Conservation (phyloP, 2,329 filamentous ascomycete genomes). For the Ceratocystis alfenasii region DNA sequence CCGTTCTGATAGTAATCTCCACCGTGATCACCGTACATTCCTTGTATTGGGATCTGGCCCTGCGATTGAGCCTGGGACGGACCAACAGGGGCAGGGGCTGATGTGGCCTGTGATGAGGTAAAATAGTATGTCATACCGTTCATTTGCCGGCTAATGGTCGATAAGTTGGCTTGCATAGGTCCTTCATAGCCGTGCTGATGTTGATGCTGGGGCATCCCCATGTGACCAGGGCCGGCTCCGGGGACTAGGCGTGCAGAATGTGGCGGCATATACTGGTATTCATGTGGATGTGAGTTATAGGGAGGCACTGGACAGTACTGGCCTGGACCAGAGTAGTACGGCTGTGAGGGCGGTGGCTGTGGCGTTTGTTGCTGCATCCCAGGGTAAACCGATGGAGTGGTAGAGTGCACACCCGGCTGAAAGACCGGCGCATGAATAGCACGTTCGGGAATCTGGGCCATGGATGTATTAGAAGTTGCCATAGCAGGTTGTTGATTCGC, state of each 20-base stretch:
- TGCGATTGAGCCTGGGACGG: not conserved
- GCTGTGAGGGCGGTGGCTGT: not conserved
- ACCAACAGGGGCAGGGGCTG: not conserved
- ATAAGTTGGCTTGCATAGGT: not conserved
- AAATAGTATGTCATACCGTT: conserved; percentile 97
- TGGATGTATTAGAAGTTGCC: conserved; percentile 30
- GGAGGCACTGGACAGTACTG: not conserved
- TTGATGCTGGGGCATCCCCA: not conserved
- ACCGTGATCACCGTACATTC: conserved; percentile 4
- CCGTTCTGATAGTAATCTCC: conserved; percentile 5
- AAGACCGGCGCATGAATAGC: conserved; percentile 85
- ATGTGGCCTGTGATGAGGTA: conserved; percentile 7
- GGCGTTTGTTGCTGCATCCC: conserved; percentile 35
- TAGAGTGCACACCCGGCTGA: conserved; percentile 43
- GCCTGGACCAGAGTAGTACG: not conserved
- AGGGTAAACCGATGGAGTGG: conserved; percentile 41
- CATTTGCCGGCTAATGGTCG: conserved; percentile 62
- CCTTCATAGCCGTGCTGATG: conserved; percentile 4
- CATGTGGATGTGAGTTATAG: conserved; percentile 27
- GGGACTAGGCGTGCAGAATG: conserved; percentile 26
- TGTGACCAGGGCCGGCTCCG: conserved; percentile 32
- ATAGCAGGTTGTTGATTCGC: not conserved
- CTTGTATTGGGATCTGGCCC: not conserved
- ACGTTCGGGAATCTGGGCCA: conserved; percentile 85
- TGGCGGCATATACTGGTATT: conserved; percentile 24